Base-by-base conservation (phyloP, 495 filamentous ascomycete genomes). In the Polyplosphaeria fusca region DNA sequence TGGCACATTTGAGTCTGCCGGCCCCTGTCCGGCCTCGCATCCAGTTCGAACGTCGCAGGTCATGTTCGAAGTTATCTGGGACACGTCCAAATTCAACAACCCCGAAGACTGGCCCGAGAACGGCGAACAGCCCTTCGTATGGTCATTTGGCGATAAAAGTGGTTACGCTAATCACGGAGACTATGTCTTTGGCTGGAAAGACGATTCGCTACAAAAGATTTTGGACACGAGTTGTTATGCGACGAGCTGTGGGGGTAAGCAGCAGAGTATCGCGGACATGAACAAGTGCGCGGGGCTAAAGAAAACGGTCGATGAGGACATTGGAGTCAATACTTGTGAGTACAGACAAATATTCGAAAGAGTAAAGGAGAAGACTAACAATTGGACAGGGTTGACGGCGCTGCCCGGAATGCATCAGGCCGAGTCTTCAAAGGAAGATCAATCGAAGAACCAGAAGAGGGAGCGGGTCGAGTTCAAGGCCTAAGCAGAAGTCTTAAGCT, bases 311-410 rank as follows among this genome's bases (percentile, higher is more conserved):
- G 27, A 18, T 37, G 47, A 50, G 47, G 11, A 37, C 11, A 40
- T 47, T 48, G 52, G n/a, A n/a, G n/a, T n/a, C n/a, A n/a, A 20
- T 37, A 25, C 7, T 26, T 39, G 20, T 80, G 70, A 67, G 77
- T 75, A 2, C 19, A 5, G 44, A 3, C n/a, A 28, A 20, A 22
- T 28, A 30, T 24, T 46, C 7, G 4, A 38, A 9, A 2, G 43
- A 16, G 7, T 40, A 16, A 4, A 18, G 23, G 27, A 14, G 20
- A 18, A 38, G 28, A 18, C 18, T 9, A 14, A n/a, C 9, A 25
- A 11, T 20, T 7, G 14, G 11, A 4, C 38, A 55, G 51, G 51
- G 51, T 27, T 55, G 4, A 19, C 24, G 7, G 18, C 14, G 28
- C 51, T 55, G 19, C 51, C 51, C 12, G 51, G 51, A 25, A 41